Evolutionary conservation across 2,329 filamentous ascomycete species (phyloP).

Genomic region (Aspergillus sp.): DNA sequence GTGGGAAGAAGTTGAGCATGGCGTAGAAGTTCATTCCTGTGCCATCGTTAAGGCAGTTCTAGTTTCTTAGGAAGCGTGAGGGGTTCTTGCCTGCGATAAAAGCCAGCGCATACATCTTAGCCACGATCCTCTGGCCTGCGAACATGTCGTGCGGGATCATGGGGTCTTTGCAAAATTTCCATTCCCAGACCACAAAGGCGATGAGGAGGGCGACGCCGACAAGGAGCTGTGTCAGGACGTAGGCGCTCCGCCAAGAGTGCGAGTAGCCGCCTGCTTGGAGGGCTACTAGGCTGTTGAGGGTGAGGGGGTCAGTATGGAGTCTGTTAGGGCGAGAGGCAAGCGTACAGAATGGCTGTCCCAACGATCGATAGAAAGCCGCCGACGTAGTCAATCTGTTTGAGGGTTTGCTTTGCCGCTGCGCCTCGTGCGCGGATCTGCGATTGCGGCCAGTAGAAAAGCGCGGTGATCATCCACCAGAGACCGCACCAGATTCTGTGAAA

Average conservation of each 20-base stretch:
- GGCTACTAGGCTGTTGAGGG: neutral
- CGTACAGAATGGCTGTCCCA: neutral
- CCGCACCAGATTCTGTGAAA: conserved; percentile 1
- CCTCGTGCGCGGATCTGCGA: neutral
- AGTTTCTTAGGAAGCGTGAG: neutral
- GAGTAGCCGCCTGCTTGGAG: conserved; percentile 1
- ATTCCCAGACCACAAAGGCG: conserved; percentile 1
- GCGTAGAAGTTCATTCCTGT: conserved; percentile 4
- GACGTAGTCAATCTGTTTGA: neutral
- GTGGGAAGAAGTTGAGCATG: conserved; percentile 1
- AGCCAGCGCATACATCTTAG: neutral
- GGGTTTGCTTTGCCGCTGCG: neutral
- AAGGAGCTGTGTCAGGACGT: neutral
- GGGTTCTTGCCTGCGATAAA: conserved; percentile 1
- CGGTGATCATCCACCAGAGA: neutral
- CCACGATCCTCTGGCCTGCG: neutral
- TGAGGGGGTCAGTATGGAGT: neutral
- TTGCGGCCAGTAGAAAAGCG: neutral
- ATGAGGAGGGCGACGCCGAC: neutral
- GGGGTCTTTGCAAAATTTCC: neutral
- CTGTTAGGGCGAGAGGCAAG: neutral
- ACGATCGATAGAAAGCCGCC: neutral
- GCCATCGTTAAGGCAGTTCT: neutral
- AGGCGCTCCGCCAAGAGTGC: neutral
- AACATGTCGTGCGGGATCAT: conserved; percentile 3